phyloP scores from a whole-genome alignment of 2,329 filamentous ascomycete species.

The Fusarium cyanostomum region DNA sequence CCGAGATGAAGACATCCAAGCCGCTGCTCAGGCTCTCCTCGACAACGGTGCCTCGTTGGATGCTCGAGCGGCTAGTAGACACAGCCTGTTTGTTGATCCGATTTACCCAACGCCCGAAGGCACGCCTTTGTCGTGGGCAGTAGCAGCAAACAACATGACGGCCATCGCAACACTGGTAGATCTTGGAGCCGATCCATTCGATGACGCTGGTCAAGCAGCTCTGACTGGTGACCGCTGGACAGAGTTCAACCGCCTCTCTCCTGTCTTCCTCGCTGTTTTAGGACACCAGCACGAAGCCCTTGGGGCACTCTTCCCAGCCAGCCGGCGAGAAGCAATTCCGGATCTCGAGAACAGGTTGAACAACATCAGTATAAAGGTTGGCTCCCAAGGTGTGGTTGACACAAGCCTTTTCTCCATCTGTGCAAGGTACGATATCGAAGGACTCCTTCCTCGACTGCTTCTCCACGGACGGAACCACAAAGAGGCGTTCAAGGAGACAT shows the following conservation, averaged over 20 bases:
- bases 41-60: neutral
- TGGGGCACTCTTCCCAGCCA: no score
- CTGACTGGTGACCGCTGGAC: neutral
- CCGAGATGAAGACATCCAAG: neutral
- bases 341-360: no score
- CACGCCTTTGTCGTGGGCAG: neutral
- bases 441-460: no score
- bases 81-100: no score
- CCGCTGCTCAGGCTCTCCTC: neutral
- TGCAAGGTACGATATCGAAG: no score
- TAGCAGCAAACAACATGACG: neutral
- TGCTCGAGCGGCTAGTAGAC: no score
- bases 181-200: neutral
- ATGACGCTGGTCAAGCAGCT: neutral
- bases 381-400: neutral
- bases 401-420: neutral
- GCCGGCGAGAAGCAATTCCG: no score
- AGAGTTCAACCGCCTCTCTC: neutral
- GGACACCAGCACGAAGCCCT: neutral
- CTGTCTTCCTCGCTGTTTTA: neutral
- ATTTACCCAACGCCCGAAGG: neutral
- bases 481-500: neutral
- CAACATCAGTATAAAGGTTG: neutral
- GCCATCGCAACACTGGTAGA: neutral
- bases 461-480: neutral